phyloP scores from a whole-genome alignment of 78 protist species.

The slime mould (Dictyostelium discoideum) region DNA sequence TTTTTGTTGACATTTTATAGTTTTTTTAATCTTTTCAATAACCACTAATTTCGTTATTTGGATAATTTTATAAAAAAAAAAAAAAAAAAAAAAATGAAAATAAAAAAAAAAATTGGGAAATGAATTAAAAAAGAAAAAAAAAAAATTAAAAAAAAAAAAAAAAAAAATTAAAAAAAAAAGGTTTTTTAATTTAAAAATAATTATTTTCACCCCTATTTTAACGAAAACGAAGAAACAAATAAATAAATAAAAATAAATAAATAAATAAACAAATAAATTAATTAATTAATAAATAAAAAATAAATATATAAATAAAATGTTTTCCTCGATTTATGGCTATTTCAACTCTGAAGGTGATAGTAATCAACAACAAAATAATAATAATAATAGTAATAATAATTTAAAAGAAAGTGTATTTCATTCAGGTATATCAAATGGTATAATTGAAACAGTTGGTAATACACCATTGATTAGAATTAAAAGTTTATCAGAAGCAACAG shows the following conservation, averaged over 20 bases:
- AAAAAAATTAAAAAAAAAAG: not conserved
- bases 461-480: slow-evolving; percentile 76
- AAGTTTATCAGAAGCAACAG: slow-evolving; percentile 77
- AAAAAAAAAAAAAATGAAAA: not conserved
- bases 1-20: slow-evolving; percentile 43
- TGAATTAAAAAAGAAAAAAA: not conserved
- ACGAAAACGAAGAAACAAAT: not conserved
- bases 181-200: too few species aligned
- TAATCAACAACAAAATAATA: not conserved
- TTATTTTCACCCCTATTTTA: too few species aligned
- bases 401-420: not conserved
- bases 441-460: slow-evolving; percentile 70
- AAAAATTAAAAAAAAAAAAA: not conserved
- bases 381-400: not conserved
- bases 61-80: not conserved
- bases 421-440: slow-evolving; percentile 29
- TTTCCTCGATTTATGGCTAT: not conserved
- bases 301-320: not conserved
- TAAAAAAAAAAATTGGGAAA: not conserved
- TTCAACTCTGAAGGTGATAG: not conserved
- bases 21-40: not conserved
- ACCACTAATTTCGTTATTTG: not conserved
- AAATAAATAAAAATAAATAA: too few species aligned
- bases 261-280: too few species aligned
- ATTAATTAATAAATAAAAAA: too few species aligned